A percentile compares a stretch with the other conserved stretches of the same genome.
These are phyloP conservation scores for Coniferiporia sulphurascens DNA, from an alignment of 1,284 basidiomycete species.

Conservation along the genomic window DNA sequence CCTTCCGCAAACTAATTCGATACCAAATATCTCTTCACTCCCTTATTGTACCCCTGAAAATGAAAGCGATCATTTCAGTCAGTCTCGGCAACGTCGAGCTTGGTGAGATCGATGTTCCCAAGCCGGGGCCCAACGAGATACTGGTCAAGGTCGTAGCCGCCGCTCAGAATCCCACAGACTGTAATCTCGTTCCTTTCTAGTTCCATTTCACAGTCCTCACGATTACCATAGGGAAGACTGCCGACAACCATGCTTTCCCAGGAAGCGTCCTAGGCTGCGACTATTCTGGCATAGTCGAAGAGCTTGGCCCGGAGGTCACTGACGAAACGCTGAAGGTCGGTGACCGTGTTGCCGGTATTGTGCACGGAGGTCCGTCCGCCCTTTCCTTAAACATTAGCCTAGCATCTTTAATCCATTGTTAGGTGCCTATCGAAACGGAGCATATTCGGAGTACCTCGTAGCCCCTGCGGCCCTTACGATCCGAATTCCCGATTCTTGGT, in stretches of 20 bases:
- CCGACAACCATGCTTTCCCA: neutral
- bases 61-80: too few relatives aligned
- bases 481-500: conserved; percentile 27
- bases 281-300: conserved; percentile 39
- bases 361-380: conserved; percentile 33
- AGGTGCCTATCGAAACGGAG: conserved; percentile 9
- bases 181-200: conserved; percentile 15
- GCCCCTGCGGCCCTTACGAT: conserved; percentile 26
- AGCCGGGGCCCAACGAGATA: conserved; percentile 26
- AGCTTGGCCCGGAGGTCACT: conserved; percentile 29
- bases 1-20: too few relatives aligned
- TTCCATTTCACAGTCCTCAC: neutral
- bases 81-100: conserved; percentile 23
- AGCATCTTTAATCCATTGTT: neutral
- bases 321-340: conserved; percentile 32
- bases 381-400: neutral
- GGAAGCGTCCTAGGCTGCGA: conserved; percentile 36
- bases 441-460: conserved; percentile 20
- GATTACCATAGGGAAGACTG: conserved; percentile 1
- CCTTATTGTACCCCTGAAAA: too few relatives aligned
- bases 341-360: conserved; percentile 39
- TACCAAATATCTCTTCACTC: too few relatives aligned
- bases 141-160: conserved; percentile 29
- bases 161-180: conserved; percentile 31
- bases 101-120: conserved; percentile 22